These are phyloP conservation scores for Alliaria petiolata DNA, from an alignment of 345 rosid species.

Conservation along the genomic window DNA sequence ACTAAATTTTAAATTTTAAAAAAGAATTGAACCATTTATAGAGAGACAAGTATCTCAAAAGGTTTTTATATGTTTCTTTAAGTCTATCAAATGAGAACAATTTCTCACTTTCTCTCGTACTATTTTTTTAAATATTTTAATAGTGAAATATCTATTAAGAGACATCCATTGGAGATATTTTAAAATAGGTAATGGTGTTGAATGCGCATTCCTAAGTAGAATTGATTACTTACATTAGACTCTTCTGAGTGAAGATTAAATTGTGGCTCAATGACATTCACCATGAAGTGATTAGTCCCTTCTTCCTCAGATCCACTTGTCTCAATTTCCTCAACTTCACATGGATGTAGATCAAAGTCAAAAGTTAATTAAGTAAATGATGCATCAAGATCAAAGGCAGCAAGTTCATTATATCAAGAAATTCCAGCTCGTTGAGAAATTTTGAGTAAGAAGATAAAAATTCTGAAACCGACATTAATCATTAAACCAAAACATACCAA, in stretches of 20 bases:
- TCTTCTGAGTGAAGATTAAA: constrained; percentile 96
- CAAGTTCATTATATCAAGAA: neutral
- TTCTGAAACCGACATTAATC: too few relatives aligned
- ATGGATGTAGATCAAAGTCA: constrained; percentile 28
- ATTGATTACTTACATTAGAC: constrained; percentile 70
- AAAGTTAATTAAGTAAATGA: neutral
- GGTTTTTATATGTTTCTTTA: too few relatives aligned
- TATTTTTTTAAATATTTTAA: too few relatives aligned
- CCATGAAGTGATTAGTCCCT: constrained; percentile 83
- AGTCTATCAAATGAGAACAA: too few relatives aligned
- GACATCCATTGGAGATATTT: too few relatives aligned
- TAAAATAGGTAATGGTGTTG: neutral
- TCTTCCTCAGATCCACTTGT: constrained; percentile 62
- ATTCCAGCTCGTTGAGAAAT: constrained; percentile 32
- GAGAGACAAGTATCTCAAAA: too few relatives aligned
- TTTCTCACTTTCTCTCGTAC: too few relatives aligned
- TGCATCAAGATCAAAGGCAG: neutral
- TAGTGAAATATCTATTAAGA: too few relatives aligned
- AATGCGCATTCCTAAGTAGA: neutral
- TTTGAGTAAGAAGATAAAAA: too few relatives aligned
- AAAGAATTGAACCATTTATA: too few relatives aligned
- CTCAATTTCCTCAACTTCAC: constrained; percentile 46
- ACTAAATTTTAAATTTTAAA: too few relatives aligned
- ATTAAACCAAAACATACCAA: neutral
- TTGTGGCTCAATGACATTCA: constrained; percentile 92